These are phyloP conservation scores for Mycena rebaudengoi DNA, from an alignment of 768 basidiomycete species.

Conservation along the genomic window DNA sequence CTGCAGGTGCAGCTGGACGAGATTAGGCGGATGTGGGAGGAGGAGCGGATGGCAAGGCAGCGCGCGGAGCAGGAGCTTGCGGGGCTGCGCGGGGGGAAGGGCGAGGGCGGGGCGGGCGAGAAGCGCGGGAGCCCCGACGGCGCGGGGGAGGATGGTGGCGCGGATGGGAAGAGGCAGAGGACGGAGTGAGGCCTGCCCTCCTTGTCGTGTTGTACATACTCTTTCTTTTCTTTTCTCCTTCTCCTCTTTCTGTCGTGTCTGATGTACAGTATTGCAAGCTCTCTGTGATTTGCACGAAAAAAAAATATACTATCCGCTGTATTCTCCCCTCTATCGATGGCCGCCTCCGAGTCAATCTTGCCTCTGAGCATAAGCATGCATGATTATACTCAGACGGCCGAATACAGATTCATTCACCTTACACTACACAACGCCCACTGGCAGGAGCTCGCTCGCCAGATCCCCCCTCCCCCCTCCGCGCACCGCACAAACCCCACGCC, in stretches of 20 bases:
- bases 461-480: too few species aligned
- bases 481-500: too few species aligned
- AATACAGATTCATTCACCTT: too few species aligned
- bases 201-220: too few species aligned
- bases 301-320: too few species aligned
- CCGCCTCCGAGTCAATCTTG: too few species aligned
- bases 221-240: slow-evolving; percentile 5
- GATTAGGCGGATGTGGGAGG: slow-evolving; percentile 82
- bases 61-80: slow-evolving; percentile 74
- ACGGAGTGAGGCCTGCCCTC: slow-evolving; percentile 42
- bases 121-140: slow-evolving; percentile 41
- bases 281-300: too few species aligned
- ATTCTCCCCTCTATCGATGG: too few species aligned
- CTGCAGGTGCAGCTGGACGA: slow-evolving; percentile 86
- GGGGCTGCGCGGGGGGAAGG: slow-evolving; percentile 55
- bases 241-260: background rate
- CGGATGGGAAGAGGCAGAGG: slow-evolving; percentile 46
- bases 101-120: slow-evolving; percentile 46
- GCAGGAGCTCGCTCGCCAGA: too few species aligned
- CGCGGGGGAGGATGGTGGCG: slow-evolving; percentile 41
- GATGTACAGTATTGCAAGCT: background rate
- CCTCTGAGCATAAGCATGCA: too few species aligned
- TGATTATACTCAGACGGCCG: too few species aligned
- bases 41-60: slow-evolving; percentile 69
- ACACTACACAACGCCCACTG: too few species aligned